Conservation (phyloP, 768 basidiomycete genomes). For the Mycena olivaceomarginata region DNA sequence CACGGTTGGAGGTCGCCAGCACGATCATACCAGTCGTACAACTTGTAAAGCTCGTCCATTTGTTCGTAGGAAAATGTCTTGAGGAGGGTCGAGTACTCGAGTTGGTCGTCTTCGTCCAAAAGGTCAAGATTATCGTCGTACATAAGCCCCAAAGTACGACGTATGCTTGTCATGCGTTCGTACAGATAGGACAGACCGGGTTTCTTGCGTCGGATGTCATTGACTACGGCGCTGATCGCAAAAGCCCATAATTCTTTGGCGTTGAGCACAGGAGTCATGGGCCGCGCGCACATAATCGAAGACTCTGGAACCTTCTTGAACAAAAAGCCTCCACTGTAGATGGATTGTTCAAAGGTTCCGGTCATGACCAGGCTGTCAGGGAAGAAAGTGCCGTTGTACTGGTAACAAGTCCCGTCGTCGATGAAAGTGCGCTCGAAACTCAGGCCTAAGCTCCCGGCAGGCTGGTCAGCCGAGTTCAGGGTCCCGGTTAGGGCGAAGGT, state of each 20-base stretch:
- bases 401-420: slow-evolving; percentile 11
- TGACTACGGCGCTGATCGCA: slow-evolving; percentile 8
- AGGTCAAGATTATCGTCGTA: neutral
- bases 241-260: slow-evolving; percentile 18
- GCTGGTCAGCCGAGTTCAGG: slow-evolving; percentile 18
- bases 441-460: neutral
- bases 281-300: slow-evolving; percentile 23
- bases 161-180: slow-evolving; percentile 18
- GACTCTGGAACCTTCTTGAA: slow-evolving; percentile 27
- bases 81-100: slow-evolving; percentile 18
- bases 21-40: slow-evolving; percentile 27
- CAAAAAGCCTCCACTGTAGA: slow-evolving; percentile 13
- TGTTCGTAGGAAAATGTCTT: slow-evolving; percentile 20
- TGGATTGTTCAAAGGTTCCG: slow-evolving; percentile 8
- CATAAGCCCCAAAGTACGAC: neutral
- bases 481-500: neutral
- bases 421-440: slow-evolving; percentile 16
- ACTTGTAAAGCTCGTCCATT: slow-evolving; percentile 17
- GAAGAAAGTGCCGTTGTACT: slow-evolving; percentile 20
- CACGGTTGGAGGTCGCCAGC: slow-evolving; percentile 27
- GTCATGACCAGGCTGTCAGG: slow-evolving; percentile 5
- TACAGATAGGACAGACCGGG: neutral
- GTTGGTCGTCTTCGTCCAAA: neutral
- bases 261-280: slow-evolving; percentile 9
- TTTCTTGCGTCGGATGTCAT: slow-evolving; percentile 10